A percentile compares a stretch with the other conserved stretches of the same genome.
phyloP scores from a whole-genome alignment of 441 rosid genomes.

The Mallotus repandus region DNA sequence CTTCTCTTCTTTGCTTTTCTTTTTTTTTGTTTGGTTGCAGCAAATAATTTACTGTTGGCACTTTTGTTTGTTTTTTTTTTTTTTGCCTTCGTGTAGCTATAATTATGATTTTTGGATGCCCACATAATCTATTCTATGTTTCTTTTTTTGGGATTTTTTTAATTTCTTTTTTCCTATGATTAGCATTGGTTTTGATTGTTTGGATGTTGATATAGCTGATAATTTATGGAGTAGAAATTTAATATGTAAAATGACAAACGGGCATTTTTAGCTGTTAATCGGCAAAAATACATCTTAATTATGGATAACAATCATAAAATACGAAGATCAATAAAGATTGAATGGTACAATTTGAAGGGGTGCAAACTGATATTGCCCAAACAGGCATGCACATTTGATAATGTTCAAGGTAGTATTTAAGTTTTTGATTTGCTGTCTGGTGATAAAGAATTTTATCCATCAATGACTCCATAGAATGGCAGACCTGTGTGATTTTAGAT shows the following conservation, averaged over 20 bases:
- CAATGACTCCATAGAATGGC: not conserved
- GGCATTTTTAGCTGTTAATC: not conserved
- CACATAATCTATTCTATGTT: not conserved
- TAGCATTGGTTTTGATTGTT: too few species aligned
- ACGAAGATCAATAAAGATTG: not conserved
- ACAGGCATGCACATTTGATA: not conserved
- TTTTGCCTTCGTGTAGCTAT: not conserved
- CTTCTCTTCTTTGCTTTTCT: too few species aligned
- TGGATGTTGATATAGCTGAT: too few species aligned
- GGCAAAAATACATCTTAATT: not conserved
- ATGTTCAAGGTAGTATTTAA: not conserved
- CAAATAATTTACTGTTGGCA: too few species aligned
- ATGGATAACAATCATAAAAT: not conserved
- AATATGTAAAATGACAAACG: too few species aligned
- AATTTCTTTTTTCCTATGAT: too few species aligned
- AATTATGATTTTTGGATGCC: not conserved
- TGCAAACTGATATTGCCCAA: not conserved
- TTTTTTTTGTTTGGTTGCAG: too few species aligned
- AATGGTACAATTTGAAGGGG: not conserved
- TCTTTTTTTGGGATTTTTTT: not conserved
- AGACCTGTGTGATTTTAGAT: not conserved
- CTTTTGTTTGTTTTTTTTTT: too few species aligned
- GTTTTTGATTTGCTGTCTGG: not conserved
- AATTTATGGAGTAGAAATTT: too few species aligned
- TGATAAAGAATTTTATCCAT: not conserved